phyloP scores from a whole-genome alignment of 2,329 filamentous ascomycete species.

The Xylariaceae sp. region DNA sequence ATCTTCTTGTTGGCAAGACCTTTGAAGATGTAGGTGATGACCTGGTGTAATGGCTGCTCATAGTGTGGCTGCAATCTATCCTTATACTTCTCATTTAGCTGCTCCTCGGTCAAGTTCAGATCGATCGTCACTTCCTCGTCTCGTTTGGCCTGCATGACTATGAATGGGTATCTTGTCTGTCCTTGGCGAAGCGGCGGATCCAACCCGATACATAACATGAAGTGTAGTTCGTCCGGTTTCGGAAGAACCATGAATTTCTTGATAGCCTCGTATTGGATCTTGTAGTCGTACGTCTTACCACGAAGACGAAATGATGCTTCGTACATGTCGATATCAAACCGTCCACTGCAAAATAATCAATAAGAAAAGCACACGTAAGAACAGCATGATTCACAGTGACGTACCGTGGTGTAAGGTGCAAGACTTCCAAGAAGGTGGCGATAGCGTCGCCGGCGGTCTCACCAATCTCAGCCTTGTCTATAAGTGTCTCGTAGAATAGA shows the following conservation, averaged over 20 bases:
- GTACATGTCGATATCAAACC: conserved; percentile 99
- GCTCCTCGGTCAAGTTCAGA: conserved; percentile 90
- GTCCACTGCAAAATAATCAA: conserved; percentile 66
- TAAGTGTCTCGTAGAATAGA: conserved; percentile 96
- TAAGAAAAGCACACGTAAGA: conserved; percentile 5
- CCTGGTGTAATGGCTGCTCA: conserved; percentile 89
- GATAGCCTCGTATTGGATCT: conserved; percentile 96
- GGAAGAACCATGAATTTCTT: conserved; percentile 99
- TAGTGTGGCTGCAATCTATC: conserved; percentile 88
- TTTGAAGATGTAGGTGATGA: conserved; percentile 93
- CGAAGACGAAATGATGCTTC: conserved; percentile 95
- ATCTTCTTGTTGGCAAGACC: conserved; percentile 95
- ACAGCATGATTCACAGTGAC: conserved; percentile 11
- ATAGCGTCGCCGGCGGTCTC: conserved; percentile 98
- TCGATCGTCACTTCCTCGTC: conserved; percentile 97
- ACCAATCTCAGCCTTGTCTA: conserved; percentile 98
- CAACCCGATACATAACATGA: conserved; percentile 89
- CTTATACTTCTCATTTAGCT: conserved; percentile 82
- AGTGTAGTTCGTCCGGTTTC: conserved; percentile 97
- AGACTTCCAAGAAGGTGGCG: conserved; percentile 92
- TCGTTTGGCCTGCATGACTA: conserved; percentile 98
- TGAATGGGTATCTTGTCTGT: conserved; percentile 95
- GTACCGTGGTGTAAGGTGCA: conserved; percentile 93
- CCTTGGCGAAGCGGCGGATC: conserved; percentile 95
- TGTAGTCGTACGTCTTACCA: conserved; percentile 99